Conservation (phyloP, 768 basidiomycete genomes). For the Phaeotremella fagi region DNA sequence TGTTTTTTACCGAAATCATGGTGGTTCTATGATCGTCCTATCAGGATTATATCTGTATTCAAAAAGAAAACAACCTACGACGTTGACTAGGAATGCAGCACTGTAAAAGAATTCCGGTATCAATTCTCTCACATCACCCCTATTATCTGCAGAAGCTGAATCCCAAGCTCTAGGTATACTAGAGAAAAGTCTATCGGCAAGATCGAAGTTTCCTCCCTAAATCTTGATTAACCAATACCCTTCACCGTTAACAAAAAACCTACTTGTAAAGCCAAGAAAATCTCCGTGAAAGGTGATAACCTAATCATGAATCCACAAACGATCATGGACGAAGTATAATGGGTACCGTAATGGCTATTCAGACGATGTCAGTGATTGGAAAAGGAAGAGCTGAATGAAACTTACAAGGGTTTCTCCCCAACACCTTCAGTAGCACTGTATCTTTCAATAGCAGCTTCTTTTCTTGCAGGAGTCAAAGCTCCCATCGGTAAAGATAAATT, state of each 20-base stretch:
- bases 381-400: background rate
- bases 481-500: constrained; percentile 88
- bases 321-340: constrained; percentile 95
- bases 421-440: constrained; percentile 67
- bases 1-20: constrained; percentile 49
- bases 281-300: constrained; percentile 81
- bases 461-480: constrained; percentile 67
- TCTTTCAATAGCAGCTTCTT: constrained; percentile 68
- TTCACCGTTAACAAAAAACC: too few relatives aligned
- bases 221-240: too few relatives aligned
- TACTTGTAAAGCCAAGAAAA: constrained; percentile 84
- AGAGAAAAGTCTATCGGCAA: constrained; percentile 56
- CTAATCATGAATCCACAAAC: constrained; percentile 91
- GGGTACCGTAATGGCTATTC: constrained; percentile 58
- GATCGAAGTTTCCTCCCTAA: constrained; percentile 93
- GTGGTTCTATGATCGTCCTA: constrained; percentile 28
- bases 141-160: constrained; percentile 75
- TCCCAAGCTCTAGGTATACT: constrained; percentile 72
- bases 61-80: constrained; percentile 16
- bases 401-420: constrained; percentile 70
- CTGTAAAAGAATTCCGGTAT: constrained; percentile 61
- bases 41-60: too few relatives aligned
- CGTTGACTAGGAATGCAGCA: constrained; percentile 74
- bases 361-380: background rate
- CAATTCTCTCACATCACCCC: constrained; percentile 89